Percentiles rank a stretch among this genome's conserved stretches.
Evolutionary conservation across 108 stramenopile species (phyloP).

Genomic region (Stephanodiscus minutulus): DNA sequence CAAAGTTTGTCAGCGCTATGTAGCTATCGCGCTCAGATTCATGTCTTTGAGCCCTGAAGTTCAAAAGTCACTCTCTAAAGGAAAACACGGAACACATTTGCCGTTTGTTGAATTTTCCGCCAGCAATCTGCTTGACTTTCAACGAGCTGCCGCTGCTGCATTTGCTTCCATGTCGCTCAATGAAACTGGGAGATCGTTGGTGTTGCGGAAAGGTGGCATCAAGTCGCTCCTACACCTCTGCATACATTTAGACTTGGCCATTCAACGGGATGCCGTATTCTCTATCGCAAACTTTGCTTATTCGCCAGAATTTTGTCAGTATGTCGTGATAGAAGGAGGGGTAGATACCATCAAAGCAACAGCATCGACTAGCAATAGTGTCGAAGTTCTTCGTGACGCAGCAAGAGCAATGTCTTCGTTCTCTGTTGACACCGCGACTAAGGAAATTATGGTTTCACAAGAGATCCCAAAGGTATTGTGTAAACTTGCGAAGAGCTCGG

Average conservation of each 20-base stretch:
- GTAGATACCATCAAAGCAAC: slow-evolving; percentile 79
- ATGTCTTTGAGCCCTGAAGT: slow-evolving; percentile 69
- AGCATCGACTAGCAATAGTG: slow-evolving; percentile 66
- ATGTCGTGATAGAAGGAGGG: slow-evolving; percentile 82
- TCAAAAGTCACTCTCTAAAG: slow-evolving; percentile 56
- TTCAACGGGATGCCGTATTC: slow-evolving; percentile 64
- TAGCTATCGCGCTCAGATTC: slow-evolving; percentile 80
- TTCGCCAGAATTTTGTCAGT: slow-evolving; percentile 67
- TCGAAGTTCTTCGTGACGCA: slow-evolving; percentile 73
- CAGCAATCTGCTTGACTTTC: slow-evolving; percentile 71
- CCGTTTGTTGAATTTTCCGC: slow-evolving; percentile 66
- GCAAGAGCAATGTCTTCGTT: slow-evolving; percentile 73
- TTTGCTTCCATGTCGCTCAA: slow-evolving; percentile 75
- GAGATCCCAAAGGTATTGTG: slow-evolving; percentile 64
- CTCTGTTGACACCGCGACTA: slow-evolving; percentile 58
- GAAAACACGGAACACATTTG: slow-evolving; percentile 47
- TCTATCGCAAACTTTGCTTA: slow-evolving; percentile 79
- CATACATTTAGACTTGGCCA: slow-evolving; percentile 63
- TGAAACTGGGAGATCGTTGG: slow-evolving; percentile 63
- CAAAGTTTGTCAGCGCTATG: slow-evolving; percentile 79
- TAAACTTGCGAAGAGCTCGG: slow-evolving; percentile 76
- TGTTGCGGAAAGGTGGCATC: slow-evolving; percentile 66
- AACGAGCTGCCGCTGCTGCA: slow-evolving; percentile 83
- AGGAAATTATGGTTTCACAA: slow-evolving; percentile 50
- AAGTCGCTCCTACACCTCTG: slow-evolving; percentile 61